These are phyloP conservation scores for Hirschioporus abietinus DNA, from an alignment of 768 basidiomycete species.

Conservation along the genomic window DNA sequence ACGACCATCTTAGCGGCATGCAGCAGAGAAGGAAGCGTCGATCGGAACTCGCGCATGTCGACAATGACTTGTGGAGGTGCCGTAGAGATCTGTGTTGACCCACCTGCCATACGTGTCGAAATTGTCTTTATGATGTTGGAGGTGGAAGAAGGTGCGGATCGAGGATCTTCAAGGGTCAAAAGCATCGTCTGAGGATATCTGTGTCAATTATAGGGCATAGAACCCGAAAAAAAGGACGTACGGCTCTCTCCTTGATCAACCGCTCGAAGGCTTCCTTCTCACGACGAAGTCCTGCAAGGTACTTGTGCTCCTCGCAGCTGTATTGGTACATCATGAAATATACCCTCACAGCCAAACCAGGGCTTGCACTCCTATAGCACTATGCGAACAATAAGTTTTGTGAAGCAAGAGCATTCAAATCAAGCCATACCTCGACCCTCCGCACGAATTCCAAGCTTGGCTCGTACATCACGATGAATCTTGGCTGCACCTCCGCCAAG, in stretches of 20 bases:
- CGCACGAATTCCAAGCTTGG: conserved; percentile 91
- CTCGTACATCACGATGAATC: conserved; percentile 94
- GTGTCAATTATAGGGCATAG: not conserved
- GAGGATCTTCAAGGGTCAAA: conserved; percentile 65
- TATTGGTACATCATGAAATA: conserved; percentile 95
- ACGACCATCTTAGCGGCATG: conserved; percentile 78
- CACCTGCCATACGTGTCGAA: conserved; percentile 82
- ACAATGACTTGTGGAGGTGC: conserved; percentile 71
- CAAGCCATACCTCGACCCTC: conserved; percentile 69
- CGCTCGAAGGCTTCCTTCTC: conserved; percentile 95
- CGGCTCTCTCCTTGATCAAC: conserved; percentile 87
- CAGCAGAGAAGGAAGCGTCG: conserved; percentile 82
- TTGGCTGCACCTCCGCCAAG: conserved; percentile 80
- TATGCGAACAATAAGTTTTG: conserved; percentile 23
- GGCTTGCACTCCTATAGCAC: conserved; percentile 84
- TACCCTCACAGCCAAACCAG: conserved; percentile 78
- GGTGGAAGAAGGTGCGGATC: conserved; percentile 23
- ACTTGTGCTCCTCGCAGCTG: conserved; percentile 94
- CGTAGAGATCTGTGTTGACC: conserved; percentile 54
- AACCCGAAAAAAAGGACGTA: conserved; percentile 34
- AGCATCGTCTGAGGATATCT: conserved; percentile 70
- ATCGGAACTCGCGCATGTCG: conserved; percentile 95
- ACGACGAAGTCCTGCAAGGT: conserved; percentile 78
- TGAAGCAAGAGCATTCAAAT: not conserved
- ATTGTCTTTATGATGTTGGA: conserved; percentile 63